A percentile compares a stretch with the other conserved stretches of the same genome.
Evolutionary conservation across 495 filamentous ascomycete species (phyloP).

Genomic region (Gamarada debralockiae): DNA sequence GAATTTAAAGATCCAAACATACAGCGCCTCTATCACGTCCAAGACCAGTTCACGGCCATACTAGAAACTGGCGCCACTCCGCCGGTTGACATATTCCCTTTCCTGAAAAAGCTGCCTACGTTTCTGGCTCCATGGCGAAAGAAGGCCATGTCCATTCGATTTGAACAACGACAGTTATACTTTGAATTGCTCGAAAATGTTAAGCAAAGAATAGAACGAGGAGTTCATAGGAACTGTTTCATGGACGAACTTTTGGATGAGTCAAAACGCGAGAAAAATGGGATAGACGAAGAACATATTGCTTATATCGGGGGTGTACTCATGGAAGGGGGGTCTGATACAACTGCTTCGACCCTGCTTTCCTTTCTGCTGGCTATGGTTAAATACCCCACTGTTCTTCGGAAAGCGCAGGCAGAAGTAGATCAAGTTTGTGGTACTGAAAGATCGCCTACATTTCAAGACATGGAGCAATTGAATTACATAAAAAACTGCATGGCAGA

Average conservation of each 20-base stretch:
- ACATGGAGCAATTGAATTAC: constrained; percentile 12
- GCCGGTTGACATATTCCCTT: not conserved
- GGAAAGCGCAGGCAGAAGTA: constrained; percentile 25
- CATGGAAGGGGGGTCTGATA: constrained; percentile 18
- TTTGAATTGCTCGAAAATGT: constrained; percentile 7
- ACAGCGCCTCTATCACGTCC: constrained; percentile 13
- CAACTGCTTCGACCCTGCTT: constrained; percentile 11
- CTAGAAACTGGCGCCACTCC: constrained; percentile 1
- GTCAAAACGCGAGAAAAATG: constrained; percentile 16
- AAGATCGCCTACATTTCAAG: constrained; percentile 15
- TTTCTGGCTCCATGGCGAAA: constrained; percentile 13
- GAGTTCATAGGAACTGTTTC: constrained; percentile 8
- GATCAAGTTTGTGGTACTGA: constrained; percentile 23
- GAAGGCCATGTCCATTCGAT: not conserved
- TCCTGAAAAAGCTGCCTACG: not conserved
- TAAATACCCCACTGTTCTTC: constrained; percentile 18
- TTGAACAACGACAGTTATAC: constrained; percentile 10
- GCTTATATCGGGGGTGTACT: constrained; percentile 17
- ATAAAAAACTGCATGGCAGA: not conserved
- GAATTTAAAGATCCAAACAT: constrained; percentile 1
- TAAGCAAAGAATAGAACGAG: constrained; percentile 8
- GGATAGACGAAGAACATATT: constrained; percentile 18
- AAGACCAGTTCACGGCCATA: constrained; percentile 16
- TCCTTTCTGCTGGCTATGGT: constrained; percentile 24
- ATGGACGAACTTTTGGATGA: constrained; percentile 8